Evolutionary conservation across 345 rosid species (phyloP).

Genomic region (Toxicodendron radicans): DNA sequence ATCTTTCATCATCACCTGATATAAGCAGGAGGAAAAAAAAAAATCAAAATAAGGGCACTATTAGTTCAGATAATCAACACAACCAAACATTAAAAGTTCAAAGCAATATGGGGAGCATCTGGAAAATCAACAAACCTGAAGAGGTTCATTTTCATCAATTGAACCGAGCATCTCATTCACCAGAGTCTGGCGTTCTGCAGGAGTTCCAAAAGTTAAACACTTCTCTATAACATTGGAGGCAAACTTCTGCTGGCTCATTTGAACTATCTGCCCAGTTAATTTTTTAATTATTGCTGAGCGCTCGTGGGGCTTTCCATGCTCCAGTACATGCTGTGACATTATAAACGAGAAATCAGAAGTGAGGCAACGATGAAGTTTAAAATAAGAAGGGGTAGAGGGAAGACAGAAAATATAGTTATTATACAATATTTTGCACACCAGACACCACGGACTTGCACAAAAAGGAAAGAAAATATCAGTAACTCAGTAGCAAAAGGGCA

Average conservation of each 20-base stretch:
- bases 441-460: background rate
- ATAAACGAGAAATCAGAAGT: constrained; percentile 5
- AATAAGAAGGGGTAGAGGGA: background rate
- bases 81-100: no score
- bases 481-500: background rate
- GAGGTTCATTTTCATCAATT: constrained; percentile 97
- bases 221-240: constrained; percentile 98
- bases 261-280: constrained; percentile 82
- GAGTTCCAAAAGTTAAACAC: constrained; percentile 80
- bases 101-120: background rate
- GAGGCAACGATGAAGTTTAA: background rate
- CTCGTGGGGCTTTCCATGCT: constrained; percentile 90
- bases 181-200: constrained; percentile 64
- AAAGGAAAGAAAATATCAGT: background rate
- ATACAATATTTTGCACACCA: background rate
- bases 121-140: constrained; percentile 60
- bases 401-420: background rate
- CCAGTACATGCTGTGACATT: constrained; percentile 79
- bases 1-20: constrained; percentile 97
- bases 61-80: no score
- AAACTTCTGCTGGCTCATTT: constrained; percentile 98
- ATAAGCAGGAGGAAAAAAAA: constrained; percentile 14
- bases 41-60: background rate
- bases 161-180: constrained; percentile 97
- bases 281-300: constrained; percentile 74